Evolutionary conservation across 139 green algal species (phyloP).

Genomic region (Pseudopediastrum boryanum): DNA sequence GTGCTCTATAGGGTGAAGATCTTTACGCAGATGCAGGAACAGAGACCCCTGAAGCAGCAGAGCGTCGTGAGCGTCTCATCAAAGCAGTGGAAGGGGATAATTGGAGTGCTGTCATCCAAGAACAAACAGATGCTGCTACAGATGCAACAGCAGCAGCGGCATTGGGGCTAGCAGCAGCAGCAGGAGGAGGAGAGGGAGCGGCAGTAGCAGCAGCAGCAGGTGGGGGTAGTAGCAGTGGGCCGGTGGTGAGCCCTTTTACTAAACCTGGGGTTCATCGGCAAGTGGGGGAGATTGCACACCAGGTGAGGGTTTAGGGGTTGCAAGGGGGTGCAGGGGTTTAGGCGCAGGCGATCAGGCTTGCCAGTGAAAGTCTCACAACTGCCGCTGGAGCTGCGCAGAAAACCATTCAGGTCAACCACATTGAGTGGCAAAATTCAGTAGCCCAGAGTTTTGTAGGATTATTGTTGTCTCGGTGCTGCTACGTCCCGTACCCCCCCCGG

Average conservation of each 20-base stretch:
- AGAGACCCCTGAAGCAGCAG: slow-evolving; percentile 41
- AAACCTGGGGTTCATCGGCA: slow-evolving; percentile 63
- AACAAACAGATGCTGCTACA: slow-evolving; percentile 65
- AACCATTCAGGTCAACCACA: no score
- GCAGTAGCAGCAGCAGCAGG: background rate
- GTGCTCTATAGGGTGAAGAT: no score
- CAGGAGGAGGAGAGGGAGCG: slow-evolving; percentile 6
- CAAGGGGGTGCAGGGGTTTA: no score
- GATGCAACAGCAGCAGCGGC: background rate
- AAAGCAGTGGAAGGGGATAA: slow-evolving; percentile 77
- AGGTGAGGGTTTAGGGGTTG: background rate
- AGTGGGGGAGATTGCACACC: slow-evolving; percentile 53
- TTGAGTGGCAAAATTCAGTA: no score
- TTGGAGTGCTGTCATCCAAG: slow-evolving; percentile 82
- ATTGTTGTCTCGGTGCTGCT: no score
- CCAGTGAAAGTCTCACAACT: background rate
- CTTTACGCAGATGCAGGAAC: no score
- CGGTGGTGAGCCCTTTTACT: slow-evolving; percentile 82
- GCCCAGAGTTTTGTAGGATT: no score
- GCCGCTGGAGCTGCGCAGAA: background rate
- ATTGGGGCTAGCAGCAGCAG: slow-evolving; percentile 6
- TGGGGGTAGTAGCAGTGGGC: background rate
- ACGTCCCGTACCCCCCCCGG: no score
- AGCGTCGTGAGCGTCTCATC: slow-evolving; percentile 58
- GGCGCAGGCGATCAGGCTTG: no score